Evolutionary conservation across 75 land plant genomes (phyloP).

Genomic region (Pinus taeda): DNA sequence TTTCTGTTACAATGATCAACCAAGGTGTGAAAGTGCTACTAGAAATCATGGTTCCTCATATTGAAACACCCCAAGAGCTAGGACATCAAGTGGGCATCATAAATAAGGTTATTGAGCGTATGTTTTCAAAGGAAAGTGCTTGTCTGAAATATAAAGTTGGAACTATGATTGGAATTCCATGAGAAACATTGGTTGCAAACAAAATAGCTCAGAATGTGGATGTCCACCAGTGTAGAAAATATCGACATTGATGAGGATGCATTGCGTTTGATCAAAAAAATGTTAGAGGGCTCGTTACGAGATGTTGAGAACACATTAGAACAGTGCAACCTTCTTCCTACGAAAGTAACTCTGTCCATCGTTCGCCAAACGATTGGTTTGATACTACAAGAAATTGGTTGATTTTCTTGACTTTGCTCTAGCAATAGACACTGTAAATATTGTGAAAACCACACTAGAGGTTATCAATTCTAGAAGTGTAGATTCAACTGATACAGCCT

Average conservation of each 20-base stretch:
- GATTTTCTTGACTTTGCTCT: slow-evolving; percentile 58
- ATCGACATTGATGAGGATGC: slow-evolving; percentile 29
- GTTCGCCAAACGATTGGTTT: slow-evolving; percentile 43
- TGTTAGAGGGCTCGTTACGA: slow-evolving; percentile 38
- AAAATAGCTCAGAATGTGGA: too few species aligned
- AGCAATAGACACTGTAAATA: slow-evolving; percentile 54
- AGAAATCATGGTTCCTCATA: slow-evolving; percentile 97
- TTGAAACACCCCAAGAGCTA: slow-evolving; percentile 96
- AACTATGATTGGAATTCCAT: slow-evolving; percentile 98
- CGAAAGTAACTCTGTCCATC: slow-evolving; percentile 47
- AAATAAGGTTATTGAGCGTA: slow-evolving; percentile 52
- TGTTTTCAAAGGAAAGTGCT: slow-evolving; percentile 63
- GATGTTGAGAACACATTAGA: slow-evolving; percentile 72
- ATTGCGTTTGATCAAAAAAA: slow-evolving; percentile 21
- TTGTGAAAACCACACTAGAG: slow-evolving; percentile 55
- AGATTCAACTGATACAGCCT: slow-evolving; percentile 42
- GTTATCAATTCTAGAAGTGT: slow-evolving; percentile 48
- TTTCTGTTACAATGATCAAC: slow-evolving; percentile 80
- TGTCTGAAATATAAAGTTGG: slow-evolving; percentile 82
- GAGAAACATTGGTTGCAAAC: slow-evolving; percentile 95
- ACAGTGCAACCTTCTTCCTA: slow-evolving; percentile 71
- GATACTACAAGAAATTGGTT: slow-evolving; percentile 53
- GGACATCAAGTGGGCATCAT: slow-evolving; percentile 71
- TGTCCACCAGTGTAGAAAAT: too few species aligned
- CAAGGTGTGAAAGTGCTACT: slow-evolving; percentile 83